Evolutionary conservation across 169 alveolate species (phyloP).

Genomic region (Plasmodium vinckei): DNA sequence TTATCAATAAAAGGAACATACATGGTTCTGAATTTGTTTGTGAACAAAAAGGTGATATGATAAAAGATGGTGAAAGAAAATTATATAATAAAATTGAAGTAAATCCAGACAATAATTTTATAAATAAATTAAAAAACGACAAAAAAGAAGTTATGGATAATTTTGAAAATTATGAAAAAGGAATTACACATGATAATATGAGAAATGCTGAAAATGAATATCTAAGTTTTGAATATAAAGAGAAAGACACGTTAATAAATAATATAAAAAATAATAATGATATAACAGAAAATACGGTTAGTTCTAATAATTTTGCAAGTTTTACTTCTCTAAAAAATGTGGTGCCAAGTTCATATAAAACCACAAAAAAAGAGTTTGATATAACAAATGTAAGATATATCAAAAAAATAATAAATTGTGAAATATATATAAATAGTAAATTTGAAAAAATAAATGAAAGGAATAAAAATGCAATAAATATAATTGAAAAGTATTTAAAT

Average conservation of each 20-base stretch:
- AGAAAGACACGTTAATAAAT: not conserved
- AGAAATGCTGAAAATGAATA: slow-evolving; percentile 5
- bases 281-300: slow-evolving; percentile 14
- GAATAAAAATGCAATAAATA: slow-evolving; percentile 58
- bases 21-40: slow-evolving; percentile 9
- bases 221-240: slow-evolving; percentile 4
- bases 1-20: not conserved
- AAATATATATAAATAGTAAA: slow-evolving; percentile 60
- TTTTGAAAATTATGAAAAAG: not conserved
- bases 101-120: slow-evolving; percentile 3
- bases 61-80: slow-evolving; percentile 28
- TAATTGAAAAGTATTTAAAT: slow-evolving; percentile 60
- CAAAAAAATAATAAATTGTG: slow-evolving; percentile 69
- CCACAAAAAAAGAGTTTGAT: slow-evolving; percentile 39
- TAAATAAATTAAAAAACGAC: slow-evolving; percentile 4
- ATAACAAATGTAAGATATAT: slow-evolving; percentile 63
- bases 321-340: slow-evolving; percentile 6
- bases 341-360: slow-evolving; percentile 10
- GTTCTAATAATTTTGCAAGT: slow-evolving; percentile 10
- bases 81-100: not conserved
- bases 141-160: not conserved
- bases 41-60: slow-evolving; percentile 22
- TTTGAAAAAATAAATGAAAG: slow-evolving; percentile 74
- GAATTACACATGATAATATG: not conserved
- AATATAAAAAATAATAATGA: slow-evolving; percentile 6